A percentile compares a stretch with the other conserved stretches of the same genome.
Evolutionary conservation across 768 basidiomycete genomes (phyloP).

Genomic region (Trametes cubensis): DNA sequence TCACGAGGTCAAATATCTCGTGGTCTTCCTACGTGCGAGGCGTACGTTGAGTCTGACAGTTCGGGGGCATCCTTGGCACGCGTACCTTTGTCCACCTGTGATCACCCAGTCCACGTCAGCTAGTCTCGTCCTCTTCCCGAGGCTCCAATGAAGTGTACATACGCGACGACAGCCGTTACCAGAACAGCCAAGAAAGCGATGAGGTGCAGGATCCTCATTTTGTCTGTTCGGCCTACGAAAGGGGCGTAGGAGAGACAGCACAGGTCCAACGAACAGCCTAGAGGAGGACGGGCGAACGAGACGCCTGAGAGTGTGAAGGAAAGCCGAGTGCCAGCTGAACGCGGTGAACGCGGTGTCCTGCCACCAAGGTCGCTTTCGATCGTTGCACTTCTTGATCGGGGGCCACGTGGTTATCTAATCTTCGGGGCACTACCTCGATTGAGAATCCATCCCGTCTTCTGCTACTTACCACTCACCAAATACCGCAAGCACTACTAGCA

Average conservation of each 20-base stretch:
- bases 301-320: background rate
- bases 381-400: slow-evolving; percentile 14
- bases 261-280: background rate
- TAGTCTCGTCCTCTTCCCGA: background rate
- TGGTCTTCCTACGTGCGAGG: slow-evolving; percentile 71
- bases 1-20: slow-evolving; percentile 94
- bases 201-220: slow-evolving; percentile 56
- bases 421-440: background rate
- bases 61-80: background rate
- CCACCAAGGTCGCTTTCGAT: slow-evolving; percentile 11
- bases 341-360: background rate
- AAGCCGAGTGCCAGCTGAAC: slow-evolving; percentile 1
- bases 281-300: background rate
- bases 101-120: slow-evolving; percentile 9
- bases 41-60: background rate
- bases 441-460: too few species aligned
- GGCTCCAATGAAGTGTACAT: slow-evolving; percentile 36
- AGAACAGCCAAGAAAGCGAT: slow-evolving; percentile 55
- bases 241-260: background rate
- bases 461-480: too few species aligned
- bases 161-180: slow-evolving; percentile 60
- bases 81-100: slow-evolving; percentile 73
- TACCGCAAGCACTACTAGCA: too few species aligned
- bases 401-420: slow-evolving; percentile 27
- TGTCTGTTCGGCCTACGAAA: background rate